A percentile compares a stretch with the other conserved stretches of the same genome.
phyloP scores from a whole-genome alignment of 306 rosid species.

The Echinosophora koreensis region DNA sequence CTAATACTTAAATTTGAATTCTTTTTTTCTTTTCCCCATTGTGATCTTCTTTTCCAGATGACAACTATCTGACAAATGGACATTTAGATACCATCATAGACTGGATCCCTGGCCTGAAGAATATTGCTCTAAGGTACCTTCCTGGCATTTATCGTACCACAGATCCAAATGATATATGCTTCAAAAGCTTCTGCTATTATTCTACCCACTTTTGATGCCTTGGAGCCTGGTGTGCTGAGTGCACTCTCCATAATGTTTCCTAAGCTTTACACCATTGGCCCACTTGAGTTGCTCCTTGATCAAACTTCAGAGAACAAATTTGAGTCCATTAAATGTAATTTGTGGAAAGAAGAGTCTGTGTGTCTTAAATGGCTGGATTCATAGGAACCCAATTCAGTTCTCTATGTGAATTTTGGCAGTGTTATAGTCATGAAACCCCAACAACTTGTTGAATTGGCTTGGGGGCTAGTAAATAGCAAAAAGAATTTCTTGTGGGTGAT shows the following conservation, averaged over 20 bases:
- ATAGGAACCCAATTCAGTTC: conserved; percentile 50
- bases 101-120: conserved; percentile 59
- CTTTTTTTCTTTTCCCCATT: background rate
- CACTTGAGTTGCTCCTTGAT: conserved; percentile 52
- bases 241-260: conserved; percentile 52
- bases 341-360: conserved; percentile 59
- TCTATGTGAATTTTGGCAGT: conserved; percentile 60
- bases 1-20: background rate
- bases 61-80: conserved; percentile 47
- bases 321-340: conserved; percentile 43
- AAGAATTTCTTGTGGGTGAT: conserved; percentile 59
- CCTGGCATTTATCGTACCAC: conserved; percentile 46
- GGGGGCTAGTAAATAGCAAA: conserved; percentile 57
- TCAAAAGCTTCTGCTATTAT: conserved; percentile 55
- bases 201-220: conserved; percentile 51
- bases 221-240: conserved; percentile 47
- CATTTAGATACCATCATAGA: no score
- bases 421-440: conserved; percentile 49
- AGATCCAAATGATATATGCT: conserved; percentile 48
- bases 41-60: conserved; percentile 46
- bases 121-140: conserved; percentile 48
- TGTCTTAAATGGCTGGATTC: conserved; percentile 62
- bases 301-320: conserved; percentile 7
- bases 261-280: conserved; percentile 54
- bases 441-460: conserved; percentile 59